Base-by-base conservation (phyloP, 1,284 basidiomycete genomes). In the Cryptococcus floricola region DNA sequence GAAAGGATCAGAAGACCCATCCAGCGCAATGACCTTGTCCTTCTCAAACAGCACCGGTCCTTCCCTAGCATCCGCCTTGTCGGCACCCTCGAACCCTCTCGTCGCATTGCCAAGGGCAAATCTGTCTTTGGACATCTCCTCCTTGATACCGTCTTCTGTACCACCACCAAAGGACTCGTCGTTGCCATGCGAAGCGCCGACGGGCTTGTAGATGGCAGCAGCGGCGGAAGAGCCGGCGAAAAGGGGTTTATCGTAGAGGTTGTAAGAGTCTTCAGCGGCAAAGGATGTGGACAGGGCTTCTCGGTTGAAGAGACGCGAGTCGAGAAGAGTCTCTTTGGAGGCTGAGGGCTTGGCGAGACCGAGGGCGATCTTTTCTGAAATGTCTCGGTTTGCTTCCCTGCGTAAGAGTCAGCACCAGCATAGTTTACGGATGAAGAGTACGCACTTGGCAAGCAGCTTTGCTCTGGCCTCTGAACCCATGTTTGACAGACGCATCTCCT, bases 41-140 rank as follows among this genome's bases (percentile, higher is more conserved):
- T 97, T 97, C 80, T 98, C 96, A 70, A 99, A 99, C 73, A 97
- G 92, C 34, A 99, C 96, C n/a, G 96, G 96, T 0, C 96, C 91
- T 63, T 91, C 87, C 59, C 87, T 80, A 38, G 88, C 81, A 39
- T 90, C 87, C 52, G 81, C 81, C 19, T 43, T 46, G 34, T 73
- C 71, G n/a, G 74, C 73, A 50, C 76, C 76, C 73, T 94, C 89
- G 69, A 98, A 98, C 12, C 91, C 92, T 54, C 82, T 81, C 39
- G 75, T 76, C 10, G 90, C 86, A 57, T 85, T 85, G n/a, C 93
- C 96, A 28, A 99, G 80, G 18, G 87, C 87, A 73, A 98, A 99
- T 53, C 96, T 84, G 72, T 99, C 96, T 67, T 96, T 95, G 67
- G 87, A 85, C 70, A 99, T 79, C 28, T 92, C 92, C 62, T 87